Conservation (phyloP, 2,329 filamentous ascomycete genomes). For the Exserohilum turcica region DNA sequence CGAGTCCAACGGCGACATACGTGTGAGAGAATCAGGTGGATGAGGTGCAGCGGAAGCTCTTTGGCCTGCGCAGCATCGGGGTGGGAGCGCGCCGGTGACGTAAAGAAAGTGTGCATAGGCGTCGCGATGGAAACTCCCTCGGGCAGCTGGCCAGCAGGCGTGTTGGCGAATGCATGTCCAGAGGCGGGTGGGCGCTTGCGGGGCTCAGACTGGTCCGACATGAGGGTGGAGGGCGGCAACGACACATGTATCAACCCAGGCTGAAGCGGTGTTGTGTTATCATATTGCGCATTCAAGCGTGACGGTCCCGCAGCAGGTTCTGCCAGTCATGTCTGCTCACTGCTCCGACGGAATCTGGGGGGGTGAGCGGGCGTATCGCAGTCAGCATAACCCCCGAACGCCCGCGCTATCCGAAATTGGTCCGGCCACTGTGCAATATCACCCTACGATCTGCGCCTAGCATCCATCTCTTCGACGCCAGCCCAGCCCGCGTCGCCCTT, state of each 20-base stretch:
- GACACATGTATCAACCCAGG: constrained; percentile 7
- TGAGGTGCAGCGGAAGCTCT: constrained; percentile 62
- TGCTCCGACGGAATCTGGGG: not conserved
- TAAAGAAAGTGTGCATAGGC: constrained; percentile 41
- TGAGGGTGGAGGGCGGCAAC: constrained; percentile 17
- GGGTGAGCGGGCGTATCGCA: not conserved
- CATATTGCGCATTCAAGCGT: not conserved
- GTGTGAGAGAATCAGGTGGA: constrained; percentile 62
- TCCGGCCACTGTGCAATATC: constrained; percentile 17
- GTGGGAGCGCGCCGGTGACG: constrained; percentile 41
- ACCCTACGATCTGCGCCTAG: constrained; percentile 6
- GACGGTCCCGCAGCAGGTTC: not conserved
- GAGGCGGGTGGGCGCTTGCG: constrained; percentile 17
- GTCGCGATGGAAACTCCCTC: constrained; percentile 33
- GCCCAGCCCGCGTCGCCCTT: too few species aligned
- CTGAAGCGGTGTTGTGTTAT: not conserved
- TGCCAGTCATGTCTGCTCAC: not conserved
- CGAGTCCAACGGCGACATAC: constrained; percentile 48
- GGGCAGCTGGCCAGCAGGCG: too few species aligned
- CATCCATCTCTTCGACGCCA: too few species aligned
- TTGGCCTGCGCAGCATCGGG: constrained; percentile 36
- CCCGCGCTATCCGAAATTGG: constrained; percentile 28
- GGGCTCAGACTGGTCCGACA: constrained; percentile 22
- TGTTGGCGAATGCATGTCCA: constrained; percentile 11
- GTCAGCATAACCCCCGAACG: constrained; percentile 8